Conservation (phyloP, 768 basidiomycete species). For the Lactifluus echinatus region DNA sequence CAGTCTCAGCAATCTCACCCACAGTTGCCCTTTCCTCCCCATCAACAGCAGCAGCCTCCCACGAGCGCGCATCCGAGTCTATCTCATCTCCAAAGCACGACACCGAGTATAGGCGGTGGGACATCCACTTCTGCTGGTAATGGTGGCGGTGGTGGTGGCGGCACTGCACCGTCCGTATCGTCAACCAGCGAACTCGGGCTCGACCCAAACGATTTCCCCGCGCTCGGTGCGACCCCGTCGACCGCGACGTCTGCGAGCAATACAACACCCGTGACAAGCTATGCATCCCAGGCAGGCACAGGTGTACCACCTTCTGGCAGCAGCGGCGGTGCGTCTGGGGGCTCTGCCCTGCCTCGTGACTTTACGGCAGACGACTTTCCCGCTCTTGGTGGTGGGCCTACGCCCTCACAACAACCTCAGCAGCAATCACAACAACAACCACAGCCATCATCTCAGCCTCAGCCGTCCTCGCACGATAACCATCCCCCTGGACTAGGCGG, state of each 20-base stretch:
- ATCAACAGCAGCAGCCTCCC: constrained; percentile 33
- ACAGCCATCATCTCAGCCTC: constrained; percentile 24
- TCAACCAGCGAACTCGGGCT: constrained; percentile 69
- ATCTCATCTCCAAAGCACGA: constrained; percentile 46
- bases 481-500: constrained; percentile 79
- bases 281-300: constrained; percentile 75
- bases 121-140: too few species aligned
- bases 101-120: constrained; percentile 27
- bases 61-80: constrained; percentile 45
- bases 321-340: constrained; percentile 25
- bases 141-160: constrained; percentile 14
- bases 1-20: constrained; percentile 27
- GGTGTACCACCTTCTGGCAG: constrained; percentile 41
- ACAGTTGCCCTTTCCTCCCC: constrained; percentile 33
- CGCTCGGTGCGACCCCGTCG: constrained; percentile 58
- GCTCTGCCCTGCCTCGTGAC: constrained; percentile 43
- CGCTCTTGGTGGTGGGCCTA: constrained; percentile 63
- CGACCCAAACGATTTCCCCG: constrained; percentile 85
- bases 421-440: constrained; percentile 25
- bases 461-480: constrained; percentile 26
- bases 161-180: constrained; percentile 50
- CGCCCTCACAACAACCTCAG: constrained; percentile 35
- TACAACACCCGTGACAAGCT: constrained; percentile 47
- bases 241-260: constrained; percentile 30
- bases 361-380: constrained; percentile 90